Conservation (phyloP, 148 eudicot genomes). For the Hydrangea macrophylla region DNA sequence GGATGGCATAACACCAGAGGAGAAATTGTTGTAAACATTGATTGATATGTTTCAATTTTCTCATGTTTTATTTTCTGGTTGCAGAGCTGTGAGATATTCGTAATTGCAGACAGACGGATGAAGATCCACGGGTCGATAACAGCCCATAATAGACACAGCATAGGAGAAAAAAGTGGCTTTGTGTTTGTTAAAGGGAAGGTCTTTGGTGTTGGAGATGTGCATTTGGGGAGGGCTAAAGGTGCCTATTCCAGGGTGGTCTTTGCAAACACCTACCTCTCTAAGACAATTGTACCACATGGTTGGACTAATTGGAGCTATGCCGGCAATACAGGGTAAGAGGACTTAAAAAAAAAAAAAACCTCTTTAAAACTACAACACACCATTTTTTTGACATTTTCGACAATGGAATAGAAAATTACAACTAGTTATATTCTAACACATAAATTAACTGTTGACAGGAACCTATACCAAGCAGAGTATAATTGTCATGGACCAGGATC, state of each 20-base stretch:
- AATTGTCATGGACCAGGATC: constrained; percentile 77
- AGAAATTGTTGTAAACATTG: background rate
- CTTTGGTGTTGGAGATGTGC: constrained; percentile 57
- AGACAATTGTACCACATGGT: constrained; percentile 53
- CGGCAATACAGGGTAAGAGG: constrained; percentile 58
- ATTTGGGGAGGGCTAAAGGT: constrained; percentile 71
- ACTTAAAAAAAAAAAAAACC: too few relatives aligned
- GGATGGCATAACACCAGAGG: background rate
- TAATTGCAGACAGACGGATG: constrained; percentile 49
- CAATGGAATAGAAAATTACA: too few relatives aligned
- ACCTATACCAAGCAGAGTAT: constrained; percentile 65
- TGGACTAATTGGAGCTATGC: constrained; percentile 76
- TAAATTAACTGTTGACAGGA: constrained; percentile 32
- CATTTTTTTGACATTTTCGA: too few relatives aligned
- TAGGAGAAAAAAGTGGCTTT: constrained; percentile 57
- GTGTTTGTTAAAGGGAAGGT: constrained; percentile 54
- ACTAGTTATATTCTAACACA: background rate
- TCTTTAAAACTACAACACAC: too few relatives aligned
- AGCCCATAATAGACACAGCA: constrained; percentile 52
- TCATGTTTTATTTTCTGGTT: background rate
- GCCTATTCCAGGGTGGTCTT: constrained; percentile 69
- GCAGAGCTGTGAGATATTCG: constrained; percentile 80
- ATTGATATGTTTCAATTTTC: background rate
- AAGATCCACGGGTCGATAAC: constrained; percentile 73
- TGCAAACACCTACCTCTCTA: constrained; percentile 69